Evolutionary conservation across 176 grass and related monocot genomes (phyloP).

Genomic region (Melocanna baccifera): DNA sequence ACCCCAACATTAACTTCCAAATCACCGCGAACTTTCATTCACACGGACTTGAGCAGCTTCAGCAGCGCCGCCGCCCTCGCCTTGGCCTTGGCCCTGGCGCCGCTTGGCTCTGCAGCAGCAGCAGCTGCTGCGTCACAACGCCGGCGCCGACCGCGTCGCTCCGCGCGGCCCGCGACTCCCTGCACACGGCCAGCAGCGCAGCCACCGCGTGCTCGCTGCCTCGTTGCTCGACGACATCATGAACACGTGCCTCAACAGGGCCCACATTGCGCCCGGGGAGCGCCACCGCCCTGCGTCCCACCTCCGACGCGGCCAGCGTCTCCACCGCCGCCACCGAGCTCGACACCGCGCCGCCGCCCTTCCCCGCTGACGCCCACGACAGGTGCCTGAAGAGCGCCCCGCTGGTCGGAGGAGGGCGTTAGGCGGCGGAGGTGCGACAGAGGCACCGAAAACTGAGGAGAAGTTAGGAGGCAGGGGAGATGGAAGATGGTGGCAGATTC

Average conservation of each 20-base stretch:
- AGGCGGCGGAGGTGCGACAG: too few species aligned
- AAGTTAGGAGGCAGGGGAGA: too few species aligned
- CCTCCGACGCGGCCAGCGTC: conserved; percentile 43
- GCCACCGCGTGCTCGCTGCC: conserved; percentile 77
- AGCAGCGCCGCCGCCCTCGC: conserved; percentile 57
- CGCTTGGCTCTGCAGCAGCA: conserved; percentile 93
- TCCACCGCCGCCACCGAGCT: conserved; percentile 60
- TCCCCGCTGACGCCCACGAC: conserved; percentile 21
- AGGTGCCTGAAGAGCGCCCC: conserved; percentile 52
- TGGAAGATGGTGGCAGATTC: too few species aligned
- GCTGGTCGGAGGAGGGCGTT: too few species aligned
- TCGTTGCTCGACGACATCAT: conserved; percentile 60
- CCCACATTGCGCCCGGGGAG: conserved; percentile 34
- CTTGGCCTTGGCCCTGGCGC: conserved; percentile 55
- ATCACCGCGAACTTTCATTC: conserved; percentile 8
- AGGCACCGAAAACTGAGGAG: too few species aligned
- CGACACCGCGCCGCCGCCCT: conserved; percentile 4
- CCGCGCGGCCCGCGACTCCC: conserved; percentile 38
- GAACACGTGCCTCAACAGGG: conserved; percentile 76
- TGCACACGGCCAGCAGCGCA: conserved; percentile 55
- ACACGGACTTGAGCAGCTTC: conserved; percentile 65
- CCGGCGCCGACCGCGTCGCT: conserved; percentile 51
- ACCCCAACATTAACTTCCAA: not conserved
- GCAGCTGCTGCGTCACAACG: conserved; percentile 56
- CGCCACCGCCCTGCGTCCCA: conserved; percentile 39